Base-by-base conservation (phyloP, 2,329 filamentous ascomycete species). In the Samsoniella hepiali region DNA sequence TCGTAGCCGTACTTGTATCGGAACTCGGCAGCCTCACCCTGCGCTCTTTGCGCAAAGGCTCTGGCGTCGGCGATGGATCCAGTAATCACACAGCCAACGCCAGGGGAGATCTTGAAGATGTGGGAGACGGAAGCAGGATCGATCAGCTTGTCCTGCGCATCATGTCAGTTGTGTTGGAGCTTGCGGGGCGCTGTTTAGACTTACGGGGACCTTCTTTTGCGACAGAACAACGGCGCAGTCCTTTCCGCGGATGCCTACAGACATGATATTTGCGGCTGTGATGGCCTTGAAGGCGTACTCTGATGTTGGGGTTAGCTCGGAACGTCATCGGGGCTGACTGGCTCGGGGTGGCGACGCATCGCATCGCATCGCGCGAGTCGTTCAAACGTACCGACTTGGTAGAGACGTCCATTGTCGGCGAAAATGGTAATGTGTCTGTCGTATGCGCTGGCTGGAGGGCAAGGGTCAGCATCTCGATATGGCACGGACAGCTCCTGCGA, bases 221-320 rank as follows among this genome's bases (percentile, higher is more conserved):
- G 95, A 98, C 76, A 99, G 82, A 60, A 99, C 91, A 51, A 99
- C 95, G 40, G 95, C 95, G 74, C 94, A 98, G 81, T 95, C 87
- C 85, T 99, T 99, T 78, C 95, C 95, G 75, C 93, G 87, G 70
- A 99, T 88, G 71, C 95, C 95, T 77, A 99, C 87, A 66, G 95
- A 95, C 84, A 96, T 99, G 82, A 99, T 98, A 80, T 98, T 98
- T 71, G 95, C 95, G 66, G 95, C 94, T 71, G 95, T 99, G 80
- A 99, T 99, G 65, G 95, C 95, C 84, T 99, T 99, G 88, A 99
- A 99, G 72, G 95, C 95, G 94, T 99, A 99, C 85, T 99, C 95
- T 98, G 76, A 71, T 13, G 31, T 38, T 32, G n/a, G 32, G 27
- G 55, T 63, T 44, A 63, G 62, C 47, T 38, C 22, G 50, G 38